A percentile compares a stretch with the other conserved stretches of the same genome.
Conservation (phyloP, 768 basidiomycete genomes). For the Lactarius akahatsu region DNA sequence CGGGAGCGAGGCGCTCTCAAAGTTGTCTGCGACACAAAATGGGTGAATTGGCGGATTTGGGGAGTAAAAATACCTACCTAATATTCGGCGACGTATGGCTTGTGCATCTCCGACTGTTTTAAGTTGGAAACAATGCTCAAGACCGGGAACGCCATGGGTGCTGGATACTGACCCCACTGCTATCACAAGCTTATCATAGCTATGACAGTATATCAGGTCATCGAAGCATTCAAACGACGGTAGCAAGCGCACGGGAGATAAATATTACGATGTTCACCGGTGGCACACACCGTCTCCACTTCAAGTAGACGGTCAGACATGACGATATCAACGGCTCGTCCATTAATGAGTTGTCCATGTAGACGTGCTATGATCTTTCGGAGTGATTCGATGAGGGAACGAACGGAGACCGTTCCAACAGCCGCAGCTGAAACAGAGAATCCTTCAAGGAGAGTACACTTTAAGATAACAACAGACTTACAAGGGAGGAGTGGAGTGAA, state of each 20-base stretch:
- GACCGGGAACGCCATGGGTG: slow-evolving; percentile 89
- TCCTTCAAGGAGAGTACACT: background rate
- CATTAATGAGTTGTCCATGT: slow-evolving; percentile 84
- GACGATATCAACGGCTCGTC: slow-evolving; percentile 78
- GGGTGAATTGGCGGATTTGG: slow-evolving; percentile 1
- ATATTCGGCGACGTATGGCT: slow-evolving; percentile 80
- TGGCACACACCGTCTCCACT: slow-evolving; percentile 61
- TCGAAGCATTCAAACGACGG: slow-evolving; percentile 1
- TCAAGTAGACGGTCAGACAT: slow-evolving; percentile 88
- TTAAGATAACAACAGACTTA: slow-evolving; percentile 39
- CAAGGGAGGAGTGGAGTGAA: slow-evolving; percentile 93
- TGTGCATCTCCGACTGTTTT: slow-evolving; percentile 93
- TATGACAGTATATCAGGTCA: slow-evolving; percentile 30
- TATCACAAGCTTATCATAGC: slow-evolving; percentile 90
- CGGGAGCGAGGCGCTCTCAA: slow-evolving; percentile 86
- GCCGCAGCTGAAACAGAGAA: slow-evolving; percentile 60
- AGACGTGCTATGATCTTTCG: slow-evolving; percentile 92
- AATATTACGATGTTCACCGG: slow-evolving; percentile 56
- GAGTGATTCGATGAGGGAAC: slow-evolving; percentile 91
- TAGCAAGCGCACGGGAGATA: slow-evolving; percentile 74
- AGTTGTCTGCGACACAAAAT: slow-evolving; percentile 60
- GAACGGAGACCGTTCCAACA: slow-evolving; percentile 91
- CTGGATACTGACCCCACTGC: slow-evolving; percentile 89
- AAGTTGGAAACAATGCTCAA: slow-evolving; percentile 92
- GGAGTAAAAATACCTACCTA: slow-evolving; percentile 49